These are phyloP conservation scores for Solanum pinnatisectum DNA, from an alignment of 257 asterid species.

Conservation along the genomic window DNA sequence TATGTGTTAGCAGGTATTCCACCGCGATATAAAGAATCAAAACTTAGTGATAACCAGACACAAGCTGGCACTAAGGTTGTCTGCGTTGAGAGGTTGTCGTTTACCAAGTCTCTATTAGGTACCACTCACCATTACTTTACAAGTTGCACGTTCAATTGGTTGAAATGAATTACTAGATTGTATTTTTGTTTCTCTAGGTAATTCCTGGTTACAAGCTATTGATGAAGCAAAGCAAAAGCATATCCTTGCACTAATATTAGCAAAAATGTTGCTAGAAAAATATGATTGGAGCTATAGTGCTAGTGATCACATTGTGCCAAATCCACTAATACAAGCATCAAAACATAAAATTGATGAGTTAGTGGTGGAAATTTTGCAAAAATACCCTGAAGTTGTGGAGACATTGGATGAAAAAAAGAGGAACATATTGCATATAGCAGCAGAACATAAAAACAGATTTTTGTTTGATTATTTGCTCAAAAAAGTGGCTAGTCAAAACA, in stretches of 20 bases:
- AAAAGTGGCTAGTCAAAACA: neutral
- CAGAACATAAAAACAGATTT: neutral
- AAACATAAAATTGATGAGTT: neutral
- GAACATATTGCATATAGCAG: conserved; percentile 3
- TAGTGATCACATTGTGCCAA: neutral
- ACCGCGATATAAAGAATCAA: neutral
- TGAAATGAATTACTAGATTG: neutral
- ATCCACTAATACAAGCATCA: neutral
- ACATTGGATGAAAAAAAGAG: neutral
- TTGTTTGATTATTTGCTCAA: neutral
- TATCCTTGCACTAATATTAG: neutral
- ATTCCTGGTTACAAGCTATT: neutral
- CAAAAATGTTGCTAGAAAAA: neutral
- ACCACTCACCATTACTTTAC: neutral
- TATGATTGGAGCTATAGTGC: neutral
- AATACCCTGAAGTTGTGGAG: neutral
- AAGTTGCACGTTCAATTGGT: neutral
- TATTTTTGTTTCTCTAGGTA: neutral
- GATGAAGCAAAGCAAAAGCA: conserved; percentile 8
- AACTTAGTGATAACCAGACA: neutral
- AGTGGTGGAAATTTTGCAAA: neutral
- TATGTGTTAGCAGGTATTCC: neutral
- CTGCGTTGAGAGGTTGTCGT: neutral
- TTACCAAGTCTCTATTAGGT: neutral
- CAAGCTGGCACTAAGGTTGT: neutral